A percentile compares a stretch with the other conserved stretches of the same genome.
Conservation (phyloP, 2,329 filamentous ascomycete genomes). For the Tolypocladium ovalisporum region DNA sequence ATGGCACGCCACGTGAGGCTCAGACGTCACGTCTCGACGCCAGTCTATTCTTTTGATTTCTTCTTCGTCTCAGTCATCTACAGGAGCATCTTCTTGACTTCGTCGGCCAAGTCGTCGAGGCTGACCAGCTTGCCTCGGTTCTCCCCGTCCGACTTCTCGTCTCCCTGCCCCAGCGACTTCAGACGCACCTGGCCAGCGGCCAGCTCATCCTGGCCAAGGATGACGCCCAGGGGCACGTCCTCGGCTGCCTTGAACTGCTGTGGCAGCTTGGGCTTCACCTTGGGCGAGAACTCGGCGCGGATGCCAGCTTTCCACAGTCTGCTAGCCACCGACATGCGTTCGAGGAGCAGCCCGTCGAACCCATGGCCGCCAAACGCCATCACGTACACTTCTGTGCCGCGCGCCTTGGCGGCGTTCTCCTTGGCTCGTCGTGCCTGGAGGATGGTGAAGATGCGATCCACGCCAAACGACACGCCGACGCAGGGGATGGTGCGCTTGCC, state of each 20-base stretch:
- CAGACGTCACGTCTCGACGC: neutral
- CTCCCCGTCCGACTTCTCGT: conserved; percentile 63
- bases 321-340: conserved; percentile 72
- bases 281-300: conserved; percentile 74
- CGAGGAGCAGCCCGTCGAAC: conserved; percentile 67
- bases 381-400: conserved; percentile 69
- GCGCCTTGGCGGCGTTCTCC: conserved; percentile 49
- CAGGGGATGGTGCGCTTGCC: conserved; percentile 67
- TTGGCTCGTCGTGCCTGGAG: conserved; percentile 65
- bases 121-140: conserved; percentile 64
- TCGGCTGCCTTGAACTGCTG: conserved; percentile 91
- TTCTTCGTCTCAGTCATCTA: conserved; percentile 1
- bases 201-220: conserved; percentile 85
- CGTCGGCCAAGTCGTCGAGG: conserved; percentile 48
- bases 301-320: conserved; percentile 79
- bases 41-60: neutral
- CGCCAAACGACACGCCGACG: conserved; percentile 70
- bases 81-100: conserved; percentile 37
- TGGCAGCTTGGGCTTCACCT: conserved; percentile 79
- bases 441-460: conserved; percentile 91
- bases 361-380: conserved; percentile 91
- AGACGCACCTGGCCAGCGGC: conserved; percentile 74
- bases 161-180: conserved; percentile 63
- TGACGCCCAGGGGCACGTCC: conserved; percentile 75
- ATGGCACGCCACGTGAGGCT: no score